Evolutionary conservation across 2,329 filamentous ascomycete species (phyloP).

Genomic region (Tolypocladium capitatum): DNA sequence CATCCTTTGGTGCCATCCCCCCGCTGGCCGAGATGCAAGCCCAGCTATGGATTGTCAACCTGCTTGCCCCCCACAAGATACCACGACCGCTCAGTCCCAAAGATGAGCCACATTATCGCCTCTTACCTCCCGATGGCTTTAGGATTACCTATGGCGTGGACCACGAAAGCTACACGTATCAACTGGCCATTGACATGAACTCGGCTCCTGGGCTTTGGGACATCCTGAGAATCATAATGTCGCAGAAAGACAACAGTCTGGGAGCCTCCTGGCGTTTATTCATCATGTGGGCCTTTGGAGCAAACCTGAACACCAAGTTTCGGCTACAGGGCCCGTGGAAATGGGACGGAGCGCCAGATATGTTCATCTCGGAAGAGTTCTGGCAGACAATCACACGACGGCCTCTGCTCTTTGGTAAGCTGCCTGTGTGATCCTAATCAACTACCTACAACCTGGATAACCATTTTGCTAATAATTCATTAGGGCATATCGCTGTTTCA

Average conservation of each 20-base stretch:
- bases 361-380: slow-evolving; percentile 9
- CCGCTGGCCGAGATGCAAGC: slow-evolving; percentile 32
- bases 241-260: too few relatives aligned
- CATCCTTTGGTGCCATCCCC: slow-evolving; percentile 29
- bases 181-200: slow-evolving; percentile 29
- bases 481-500: too few relatives aligned
- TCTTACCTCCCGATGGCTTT: slow-evolving; percentile 15
- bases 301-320: slow-evolving; percentile 30
- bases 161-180: slow-evolving; percentile 32
- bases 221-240: slow-evolving; percentile 9
- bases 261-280: slow-evolving; percentile 5
- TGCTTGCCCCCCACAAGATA: slow-evolving; percentile 12
- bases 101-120: slow-evolving; percentile 24
- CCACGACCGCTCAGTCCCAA: slow-evolving; percentile 12
- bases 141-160: slow-evolving; percentile 28
- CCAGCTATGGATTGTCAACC: slow-evolving; percentile 26
- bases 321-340: slow-evolving; percentile 25
- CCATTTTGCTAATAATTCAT: too few relatives aligned
- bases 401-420: slow-evolving; percentile 9
- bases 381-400: slow-evolving; percentile 10
- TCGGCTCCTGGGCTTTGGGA: slow-evolving; percentile 21
- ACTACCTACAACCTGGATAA: too few relatives aligned
- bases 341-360: slow-evolving; percentile 13
- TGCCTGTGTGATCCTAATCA: too few relatives aligned
- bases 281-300: slow-evolving; percentile 25